Evolutionary conservation across 148 eudicot species (phyloP).

Genomic region (Chenopodium berlandieri): DNA sequence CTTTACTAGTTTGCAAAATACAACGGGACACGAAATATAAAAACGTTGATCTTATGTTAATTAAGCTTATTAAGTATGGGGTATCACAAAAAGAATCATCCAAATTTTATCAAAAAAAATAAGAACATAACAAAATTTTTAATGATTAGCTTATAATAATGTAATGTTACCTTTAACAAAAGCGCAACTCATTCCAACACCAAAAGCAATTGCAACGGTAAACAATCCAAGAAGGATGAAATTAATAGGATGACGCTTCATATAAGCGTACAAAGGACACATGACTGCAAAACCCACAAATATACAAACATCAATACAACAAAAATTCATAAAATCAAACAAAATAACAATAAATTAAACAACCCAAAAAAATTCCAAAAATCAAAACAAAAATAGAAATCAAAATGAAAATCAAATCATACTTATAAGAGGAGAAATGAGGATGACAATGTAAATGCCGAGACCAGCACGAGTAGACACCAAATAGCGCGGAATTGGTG

Average conservation of each 20-base stretch:
- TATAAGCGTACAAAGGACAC: constrained; percentile 36
- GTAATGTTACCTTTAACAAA: constrained; percentile 33
- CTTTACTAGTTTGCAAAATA: too few relatives aligned
- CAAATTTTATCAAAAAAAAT: too few relatives aligned
- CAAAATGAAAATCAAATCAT: background rate
- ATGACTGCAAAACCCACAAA: constrained; percentile 22
- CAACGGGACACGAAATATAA: too few relatives aligned
- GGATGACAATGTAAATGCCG: constrained; percentile 25
- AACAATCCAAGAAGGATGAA: constrained; percentile 39
- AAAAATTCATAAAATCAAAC: too few relatives aligned
- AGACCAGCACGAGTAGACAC: constrained; percentile 27
- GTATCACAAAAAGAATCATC: too few relatives aligned
- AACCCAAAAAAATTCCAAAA: background rate
- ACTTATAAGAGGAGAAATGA: constrained; percentile 42
- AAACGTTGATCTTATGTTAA: too few relatives aligned
- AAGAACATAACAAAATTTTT: too few relatives aligned
- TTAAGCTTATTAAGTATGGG: too few relatives aligned
- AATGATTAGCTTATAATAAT: too few relatives aligned
- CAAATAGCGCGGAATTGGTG: constrained; percentile 28
- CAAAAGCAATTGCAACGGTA: constrained; percentile 37
- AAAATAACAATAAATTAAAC: too few relatives aligned
- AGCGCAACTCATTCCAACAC: constrained; percentile 41
- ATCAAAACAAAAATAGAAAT: background rate
- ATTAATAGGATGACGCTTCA: constrained; percentile 49
- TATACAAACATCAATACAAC: background rate